Percentiles rank a stretch among this genome's conserved stretches.
These are phyloP conservation scores for Fragaria nilgerrensis DNA, from an alignment of 306 rosid genomes.

Conservation along the genomic window DNA sequence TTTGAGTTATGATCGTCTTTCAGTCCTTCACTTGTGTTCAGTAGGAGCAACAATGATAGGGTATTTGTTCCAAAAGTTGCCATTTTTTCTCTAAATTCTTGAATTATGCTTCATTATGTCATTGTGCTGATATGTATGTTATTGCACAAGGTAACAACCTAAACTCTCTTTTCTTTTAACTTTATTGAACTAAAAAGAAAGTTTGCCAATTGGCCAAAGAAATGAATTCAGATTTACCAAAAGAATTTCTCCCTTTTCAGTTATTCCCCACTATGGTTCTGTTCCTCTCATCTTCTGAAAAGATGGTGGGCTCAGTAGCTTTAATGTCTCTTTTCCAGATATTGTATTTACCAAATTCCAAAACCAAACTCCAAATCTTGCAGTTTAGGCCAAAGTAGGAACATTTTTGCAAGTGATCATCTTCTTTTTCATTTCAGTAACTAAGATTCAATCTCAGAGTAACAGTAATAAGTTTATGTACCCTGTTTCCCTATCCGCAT, in stretches of 20 bases:
- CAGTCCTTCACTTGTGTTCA: neutral
- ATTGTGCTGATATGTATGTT: neutral
- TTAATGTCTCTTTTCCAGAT: constrained; percentile 7
- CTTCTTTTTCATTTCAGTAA: constrained; percentile 10
- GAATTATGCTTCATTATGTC: neutral
- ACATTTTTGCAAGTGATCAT: constrained; percentile 1
- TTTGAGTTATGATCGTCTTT: neutral
- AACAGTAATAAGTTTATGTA: neutral
- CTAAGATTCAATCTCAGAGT: neutral
- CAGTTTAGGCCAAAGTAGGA: constrained; percentile 4
- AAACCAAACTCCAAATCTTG: neutral
- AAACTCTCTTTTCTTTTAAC: neutral
- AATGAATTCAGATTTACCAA: constrained; percentile 2
- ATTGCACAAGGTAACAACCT: neutral
- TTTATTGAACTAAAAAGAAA: constrained; percentile 8
- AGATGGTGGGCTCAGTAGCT: constrained; percentile 5
- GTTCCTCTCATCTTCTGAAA: constrained; percentile 15
- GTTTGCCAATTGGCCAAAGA: neutral
- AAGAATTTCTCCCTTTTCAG: constrained; percentile 13
- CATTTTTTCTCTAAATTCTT: neutral
- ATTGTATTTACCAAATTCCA: neutral
- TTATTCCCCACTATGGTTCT: neutral
- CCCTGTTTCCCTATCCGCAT: neutral
- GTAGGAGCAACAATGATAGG: neutral
- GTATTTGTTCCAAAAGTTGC: neutral